Conservation (phyloP, 106 monocot species). For the Amphibolis antarctica region DNA sequence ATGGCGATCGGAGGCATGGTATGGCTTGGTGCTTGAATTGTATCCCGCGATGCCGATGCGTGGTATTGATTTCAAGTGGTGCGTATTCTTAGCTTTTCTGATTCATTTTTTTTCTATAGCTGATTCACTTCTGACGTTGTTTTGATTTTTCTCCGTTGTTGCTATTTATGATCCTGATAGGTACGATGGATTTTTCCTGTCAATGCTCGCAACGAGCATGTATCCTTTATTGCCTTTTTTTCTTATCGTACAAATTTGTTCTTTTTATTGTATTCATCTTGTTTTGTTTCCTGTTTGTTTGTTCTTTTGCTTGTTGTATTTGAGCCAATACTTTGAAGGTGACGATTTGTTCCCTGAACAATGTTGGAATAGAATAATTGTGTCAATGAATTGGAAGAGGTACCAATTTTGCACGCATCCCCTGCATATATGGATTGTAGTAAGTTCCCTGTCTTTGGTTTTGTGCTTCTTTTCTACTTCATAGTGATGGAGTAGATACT, state of each 20-base stretch:
- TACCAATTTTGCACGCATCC: constrained; percentile 25
- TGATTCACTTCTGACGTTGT: background rate
- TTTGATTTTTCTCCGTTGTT: constrained; percentile 1
- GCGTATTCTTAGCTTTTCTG: background rate
- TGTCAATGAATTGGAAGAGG: constrained; percentile 24
- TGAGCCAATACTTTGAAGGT: constrained; percentile 11
- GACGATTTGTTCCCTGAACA: constrained; percentile 19
- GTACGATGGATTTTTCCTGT: constrained; percentile 98
- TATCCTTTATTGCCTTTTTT: constrained; percentile 30
- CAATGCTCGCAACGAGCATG: constrained; percentile 97
- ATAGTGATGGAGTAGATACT: background rate
- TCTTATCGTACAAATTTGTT: background rate
- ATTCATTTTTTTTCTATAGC: background rate
- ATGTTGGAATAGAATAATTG: constrained; percentile 13
- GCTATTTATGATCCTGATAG: constrained; percentile 19
- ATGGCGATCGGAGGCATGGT: background rate
- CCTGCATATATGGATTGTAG: constrained; percentile 62
- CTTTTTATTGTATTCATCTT: background rate
- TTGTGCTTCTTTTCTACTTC: background rate
- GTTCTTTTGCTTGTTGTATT: background rate
- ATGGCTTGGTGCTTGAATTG: background rate
- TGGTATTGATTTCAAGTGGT: constrained; percentile 98
- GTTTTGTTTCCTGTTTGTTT: background rate
- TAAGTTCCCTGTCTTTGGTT: constrained; percentile 21
- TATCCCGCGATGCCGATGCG: constrained; percentile 32